Conservation (phyloP, 2,329 filamentous ascomycete genomes). For the Atkinsonella texensis region DNA sequence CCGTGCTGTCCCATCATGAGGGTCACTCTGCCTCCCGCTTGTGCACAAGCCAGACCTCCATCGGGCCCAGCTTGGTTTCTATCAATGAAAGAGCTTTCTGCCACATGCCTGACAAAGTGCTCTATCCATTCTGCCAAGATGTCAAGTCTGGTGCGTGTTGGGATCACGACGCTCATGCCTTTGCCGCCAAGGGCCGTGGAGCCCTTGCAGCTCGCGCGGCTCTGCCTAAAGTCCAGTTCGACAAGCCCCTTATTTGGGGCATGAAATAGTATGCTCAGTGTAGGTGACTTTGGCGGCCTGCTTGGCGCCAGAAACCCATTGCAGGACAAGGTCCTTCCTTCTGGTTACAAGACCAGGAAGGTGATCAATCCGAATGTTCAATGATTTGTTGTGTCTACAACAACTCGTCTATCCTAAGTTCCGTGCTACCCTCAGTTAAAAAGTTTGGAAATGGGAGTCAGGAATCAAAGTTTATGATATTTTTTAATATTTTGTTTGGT, state of each 20-base stretch:
- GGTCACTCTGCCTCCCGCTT: not conserved
- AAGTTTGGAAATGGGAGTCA: no score
- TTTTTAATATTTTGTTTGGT: no score
- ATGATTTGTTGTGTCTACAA: no score
- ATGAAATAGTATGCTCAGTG: not conserved
- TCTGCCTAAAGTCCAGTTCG: not conserved
- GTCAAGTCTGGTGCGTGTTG: slow-evolving; percentile 1
- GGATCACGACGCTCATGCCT: not conserved
- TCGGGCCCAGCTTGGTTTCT: slow-evolving; percentile 4
- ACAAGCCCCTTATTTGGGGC: not conserved
- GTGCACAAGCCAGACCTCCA: not conserved
- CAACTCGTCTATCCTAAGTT: no score
- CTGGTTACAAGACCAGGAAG: no score
- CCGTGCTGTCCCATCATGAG: not conserved
- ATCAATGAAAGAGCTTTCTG: not conserved
- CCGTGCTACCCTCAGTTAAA: no score
- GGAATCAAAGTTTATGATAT: no score
- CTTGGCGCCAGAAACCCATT: not conserved
- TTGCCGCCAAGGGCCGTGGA: not conserved
- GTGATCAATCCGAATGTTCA: no score
- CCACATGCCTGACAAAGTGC: slow-evolving; percentile 3
- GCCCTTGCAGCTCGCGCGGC: not conserved
- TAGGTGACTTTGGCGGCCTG: not conserved
- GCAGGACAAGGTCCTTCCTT: not conserved
- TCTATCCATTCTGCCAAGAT: slow-evolving; percentile 1